phyloP scores from a whole-genome alignment of 176 grass and related monocot genomes.

The Triticum timopheevii region DNA sequence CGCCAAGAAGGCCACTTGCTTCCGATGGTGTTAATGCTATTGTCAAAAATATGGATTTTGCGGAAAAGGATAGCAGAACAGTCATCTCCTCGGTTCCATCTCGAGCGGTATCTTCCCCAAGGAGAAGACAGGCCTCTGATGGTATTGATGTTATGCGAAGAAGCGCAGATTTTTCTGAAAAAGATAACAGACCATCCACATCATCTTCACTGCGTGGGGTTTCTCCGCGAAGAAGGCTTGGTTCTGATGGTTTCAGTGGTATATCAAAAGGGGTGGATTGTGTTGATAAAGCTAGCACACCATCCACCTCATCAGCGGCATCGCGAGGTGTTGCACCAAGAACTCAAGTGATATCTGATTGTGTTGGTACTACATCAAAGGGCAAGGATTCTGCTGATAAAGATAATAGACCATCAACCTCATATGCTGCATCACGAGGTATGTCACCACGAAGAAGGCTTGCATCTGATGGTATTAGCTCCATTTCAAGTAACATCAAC shows the following conservation, averaged over 20 bases:
- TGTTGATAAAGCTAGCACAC: slow-evolving; percentile 22
- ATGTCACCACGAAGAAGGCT: slow-evolving; percentile 46
- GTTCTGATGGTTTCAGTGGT: slow-evolving; percentile 39
- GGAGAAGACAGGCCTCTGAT: slow-evolving; percentile 52
- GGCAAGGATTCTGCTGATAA: slow-evolving; percentile 29
- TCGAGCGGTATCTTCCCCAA: slow-evolving; percentile 43
- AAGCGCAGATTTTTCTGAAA: slow-evolving; percentile 36
- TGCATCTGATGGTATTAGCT: slow-evolving; percentile 34
- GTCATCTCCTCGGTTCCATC: slow-evolving; percentile 28
- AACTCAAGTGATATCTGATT: slow-evolving; percentile 26
- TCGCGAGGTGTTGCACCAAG: slow-evolving; percentile 31
- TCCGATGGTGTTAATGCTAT: slow-evolving; percentile 42
- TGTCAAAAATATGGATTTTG: slow-evolving; percentile 33
- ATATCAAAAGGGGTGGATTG: slow-evolving; percentile 39
- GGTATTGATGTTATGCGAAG: slow-evolving; percentile 34
- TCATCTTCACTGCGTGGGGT: slow-evolving; percentile 31
- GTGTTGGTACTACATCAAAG: slow-evolving; percentile 34
- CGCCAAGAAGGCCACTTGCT: slow-evolving; percentile 42
- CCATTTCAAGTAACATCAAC: slow-evolving; percentile 35
- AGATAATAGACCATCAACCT: slow-evolving; percentile 44
- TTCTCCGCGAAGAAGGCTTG: slow-evolving; percentile 51
- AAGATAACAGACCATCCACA: slow-evolving; percentile 43
- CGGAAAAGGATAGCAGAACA: slow-evolving; percentile 39
- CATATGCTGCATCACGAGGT: slow-evolving; percentile 33
- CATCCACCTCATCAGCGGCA: slow-evolving; percentile 30